Base-by-base conservation (phyloP, 1,284 basidiomycete species). In the Puccinia polysora region DNA sequence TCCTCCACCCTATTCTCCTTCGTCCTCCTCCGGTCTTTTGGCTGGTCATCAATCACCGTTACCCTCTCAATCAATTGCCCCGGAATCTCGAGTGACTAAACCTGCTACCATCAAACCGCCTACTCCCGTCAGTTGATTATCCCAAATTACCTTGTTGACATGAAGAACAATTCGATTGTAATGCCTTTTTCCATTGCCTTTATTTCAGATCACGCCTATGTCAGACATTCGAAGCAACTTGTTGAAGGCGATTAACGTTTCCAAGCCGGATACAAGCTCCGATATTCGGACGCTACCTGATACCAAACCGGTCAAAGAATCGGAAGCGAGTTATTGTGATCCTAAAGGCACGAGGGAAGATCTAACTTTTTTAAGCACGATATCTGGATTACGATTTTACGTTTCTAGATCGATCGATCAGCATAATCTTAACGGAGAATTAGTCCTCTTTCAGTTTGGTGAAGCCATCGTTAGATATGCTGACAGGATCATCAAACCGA, bases 241-340 rank as follows among this genome's bases (percentile, higher is more conserved):
- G 12, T 75, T 79, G 40, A 75, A 75, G 10, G 80, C 80, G 15
- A 77, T 80, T 50, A 76, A 80, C 32, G 80, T 80, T 0, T 80
- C 81, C 2, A 77, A 79, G 18, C 80, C 81, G 0, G 81, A 81
- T 47, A 76, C 77, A 0, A 78, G 78, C 20, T 74, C 75, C 7
- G 76, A 76, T 20, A 80, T 82, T 65, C 76, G 77, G 69, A 79
- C 77, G 49, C 75, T 80, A 20, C 77, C 78, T 0, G 75, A 78
- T 45, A 74, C 76, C 36, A 79, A 78, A 4, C 75, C 79, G 36
- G 80, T 82, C 71, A 81, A 79, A 52, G 80, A 81, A 60, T 79
- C 79, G 2, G 76, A 78, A 25, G 62, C 60, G 4, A 75, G 76
- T 15, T 82, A 81, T 75, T 82, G 81, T 76, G 81, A 81, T 68